phyloP scores from a whole-genome alignment of 73 alveolate genomes.

The Durusdinium trenchii region DNA sequence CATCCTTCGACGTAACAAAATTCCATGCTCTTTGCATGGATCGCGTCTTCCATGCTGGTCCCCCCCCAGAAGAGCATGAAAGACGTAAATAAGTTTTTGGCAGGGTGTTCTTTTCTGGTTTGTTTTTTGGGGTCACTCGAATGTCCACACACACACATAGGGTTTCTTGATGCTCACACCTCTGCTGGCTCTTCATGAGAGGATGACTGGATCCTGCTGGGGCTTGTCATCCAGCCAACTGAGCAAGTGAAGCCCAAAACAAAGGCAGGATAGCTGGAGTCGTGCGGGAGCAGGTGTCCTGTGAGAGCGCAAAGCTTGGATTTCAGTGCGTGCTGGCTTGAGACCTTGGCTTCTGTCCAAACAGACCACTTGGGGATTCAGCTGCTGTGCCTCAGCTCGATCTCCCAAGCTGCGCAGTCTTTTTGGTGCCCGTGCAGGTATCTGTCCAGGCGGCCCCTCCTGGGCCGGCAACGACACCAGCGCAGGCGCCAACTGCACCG shows the following conservation, averaged over 20 bases:
- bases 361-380: neutral
- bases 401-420: neutral
- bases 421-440: neutral
- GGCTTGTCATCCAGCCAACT: neutral
- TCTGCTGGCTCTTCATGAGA: neutral
- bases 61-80: neutral
- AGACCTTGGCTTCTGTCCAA: neutral
- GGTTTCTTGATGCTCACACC: neutral
- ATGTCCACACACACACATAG: neutral
- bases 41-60: neutral
- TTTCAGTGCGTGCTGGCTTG: neutral
- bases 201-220: constrained; percentile 91
- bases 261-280: no score
- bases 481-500: neutral
- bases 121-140: neutral
- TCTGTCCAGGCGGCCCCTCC: no score
- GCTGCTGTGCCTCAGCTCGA: neutral
- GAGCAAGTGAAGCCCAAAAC: neutral
- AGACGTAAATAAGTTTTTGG: neutral
- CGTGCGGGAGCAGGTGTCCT: no score
- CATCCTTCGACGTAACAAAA: neutral
- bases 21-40: neutral
- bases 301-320: no score
- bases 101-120: no score
- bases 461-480: neutral